Percentiles rank a stretch among this genome's conserved stretches.
These are phyloP conservation scores for Arabidopsis lyrata DNA, from an alignment of 441 rosid species.

Conservation along the genomic window DNA sequence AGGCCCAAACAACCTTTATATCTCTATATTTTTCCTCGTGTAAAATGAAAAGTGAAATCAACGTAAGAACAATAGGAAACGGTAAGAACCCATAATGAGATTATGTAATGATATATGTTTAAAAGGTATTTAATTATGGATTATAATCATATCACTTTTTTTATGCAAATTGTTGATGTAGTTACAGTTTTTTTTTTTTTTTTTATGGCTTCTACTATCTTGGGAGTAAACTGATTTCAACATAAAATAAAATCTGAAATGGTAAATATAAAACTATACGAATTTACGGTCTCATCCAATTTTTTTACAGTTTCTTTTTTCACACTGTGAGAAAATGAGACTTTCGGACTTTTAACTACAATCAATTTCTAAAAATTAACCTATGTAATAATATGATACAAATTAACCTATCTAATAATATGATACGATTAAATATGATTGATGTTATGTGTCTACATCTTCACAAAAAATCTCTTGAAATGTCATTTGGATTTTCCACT, in stretches of 20 bases:
- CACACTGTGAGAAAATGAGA: neutral
- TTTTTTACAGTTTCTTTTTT: too few relatives aligned
- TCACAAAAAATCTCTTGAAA: slow-evolving; percentile 10
- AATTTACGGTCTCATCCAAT: too few relatives aligned
- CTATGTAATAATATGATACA: neutral
- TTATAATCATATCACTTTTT: neutral
- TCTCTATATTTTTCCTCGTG: neutral
- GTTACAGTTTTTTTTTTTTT: neutral
- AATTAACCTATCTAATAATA: too few relatives aligned
- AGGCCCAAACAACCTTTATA: neutral
- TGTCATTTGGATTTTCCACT: slow-evolving; percentile 6
- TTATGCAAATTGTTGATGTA: neutral
- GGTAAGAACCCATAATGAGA: neutral
- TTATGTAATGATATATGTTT: neutral
- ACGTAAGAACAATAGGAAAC: neutral
- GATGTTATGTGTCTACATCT: slow-evolving; percentile 10
- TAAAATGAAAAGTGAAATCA: neutral
- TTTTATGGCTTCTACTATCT: neutral
- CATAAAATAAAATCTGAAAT: neutral
- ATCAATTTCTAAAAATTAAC: neutral
- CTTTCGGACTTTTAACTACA: neutral
- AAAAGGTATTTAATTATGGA: neutral
- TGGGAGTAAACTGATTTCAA: neutral
- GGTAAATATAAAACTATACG: neutral
- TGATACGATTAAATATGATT: neutral